Percentiles rank a stretch among this genome's conserved stretches.
These are phyloP conservation scores for Leptographium wingfieldii DNA, from an alignment of 2,329 filamentous ascomycete species.

Conservation along the genomic window DNA sequence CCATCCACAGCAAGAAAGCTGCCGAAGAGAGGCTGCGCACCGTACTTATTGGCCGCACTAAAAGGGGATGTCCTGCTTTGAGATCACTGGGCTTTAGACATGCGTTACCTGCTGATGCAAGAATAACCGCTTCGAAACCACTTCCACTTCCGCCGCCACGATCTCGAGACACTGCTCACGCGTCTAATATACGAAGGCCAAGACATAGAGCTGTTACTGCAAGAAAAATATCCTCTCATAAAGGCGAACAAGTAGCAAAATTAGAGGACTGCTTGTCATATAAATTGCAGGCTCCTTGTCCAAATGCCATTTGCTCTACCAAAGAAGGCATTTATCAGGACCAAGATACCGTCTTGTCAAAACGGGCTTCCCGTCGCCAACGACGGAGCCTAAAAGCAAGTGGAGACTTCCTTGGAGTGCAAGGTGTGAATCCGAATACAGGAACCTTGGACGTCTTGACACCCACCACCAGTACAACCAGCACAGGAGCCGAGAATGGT, in stretches of 20 bases:
- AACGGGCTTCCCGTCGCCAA: slow-evolving; percentile 23
- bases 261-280: neutral
- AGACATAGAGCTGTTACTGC: neutral
- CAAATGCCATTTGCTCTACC: neutral
- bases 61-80: neutral
- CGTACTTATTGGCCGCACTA: neutral
- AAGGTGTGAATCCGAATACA: slow-evolving; percentile 44
- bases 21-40: neutral
- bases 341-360: slow-evolving; percentile 18
- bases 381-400: slow-evolving; percentile 37
- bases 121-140: neutral
- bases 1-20: neutral
- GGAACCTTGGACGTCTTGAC: slow-evolving; percentile 39
- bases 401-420: slow-evolving; percentile 46
- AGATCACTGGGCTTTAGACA: neutral
- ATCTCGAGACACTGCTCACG: neutral
- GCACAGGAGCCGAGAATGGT: slow-evolving; percentile 13
- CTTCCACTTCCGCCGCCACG: neutral
- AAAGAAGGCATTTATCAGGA: slow-evolving; percentile 3
- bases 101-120: neutral
- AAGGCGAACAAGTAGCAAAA: neutral
- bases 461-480: slow-evolving; percentile 33
- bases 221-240: neutral
- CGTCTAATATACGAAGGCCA: neutral
- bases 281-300: neutral